A percentile compares a stretch with the other conserved stretches of the same genome.
These are phyloP conservation scores for Xylaria sp. DNA, from an alignment of 2,329 filamentous ascomycete genomes.

Conservation along the genomic window DNA sequence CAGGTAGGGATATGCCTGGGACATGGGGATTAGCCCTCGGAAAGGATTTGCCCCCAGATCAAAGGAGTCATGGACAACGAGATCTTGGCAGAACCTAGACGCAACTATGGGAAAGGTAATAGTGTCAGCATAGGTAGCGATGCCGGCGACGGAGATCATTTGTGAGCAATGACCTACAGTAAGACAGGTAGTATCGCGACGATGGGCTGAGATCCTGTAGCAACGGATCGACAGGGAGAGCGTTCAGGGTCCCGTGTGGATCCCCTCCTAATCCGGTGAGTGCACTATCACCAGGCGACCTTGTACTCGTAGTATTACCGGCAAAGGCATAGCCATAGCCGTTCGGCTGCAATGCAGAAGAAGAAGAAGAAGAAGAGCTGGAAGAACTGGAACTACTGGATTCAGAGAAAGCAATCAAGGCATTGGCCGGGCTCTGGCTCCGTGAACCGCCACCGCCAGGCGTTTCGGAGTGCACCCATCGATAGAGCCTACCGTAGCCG, in stretches of 20 bases:
- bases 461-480: conserved; percentile 53
- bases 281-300: not conserved
- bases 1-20: conserved; percentile 41
- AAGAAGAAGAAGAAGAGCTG: no score
- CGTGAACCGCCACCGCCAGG: conserved; percentile 45
- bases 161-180: conserved; percentile 40
- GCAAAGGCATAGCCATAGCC: not conserved
- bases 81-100: conserved; percentile 45
- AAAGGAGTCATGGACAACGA: conserved; percentile 45
- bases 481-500: conserved; percentile 56
- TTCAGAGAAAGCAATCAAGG: not conserved
- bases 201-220: conserved; percentile 47
- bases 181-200: conserved; percentile 44
- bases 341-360: conserved; percentile 10
- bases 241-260: conserved; percentile 7
- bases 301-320: no score
- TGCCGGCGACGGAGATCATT: not conserved
- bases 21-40: conserved; percentile 44
- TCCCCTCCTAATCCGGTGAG: not conserved
- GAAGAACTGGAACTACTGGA: conserved; percentile 8
- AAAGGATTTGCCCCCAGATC: conserved; percentile 41
- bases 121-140: not conserved
- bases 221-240: conserved; percentile 47
- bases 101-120: conserved; percentile 19
- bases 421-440: conserved; percentile 21